A percentile compares a stretch with the other conserved stretches of the same genome.
Conservation (phyloP, 2,329 filamentous ascomycete species). For the Apiospora aurea region DNA sequence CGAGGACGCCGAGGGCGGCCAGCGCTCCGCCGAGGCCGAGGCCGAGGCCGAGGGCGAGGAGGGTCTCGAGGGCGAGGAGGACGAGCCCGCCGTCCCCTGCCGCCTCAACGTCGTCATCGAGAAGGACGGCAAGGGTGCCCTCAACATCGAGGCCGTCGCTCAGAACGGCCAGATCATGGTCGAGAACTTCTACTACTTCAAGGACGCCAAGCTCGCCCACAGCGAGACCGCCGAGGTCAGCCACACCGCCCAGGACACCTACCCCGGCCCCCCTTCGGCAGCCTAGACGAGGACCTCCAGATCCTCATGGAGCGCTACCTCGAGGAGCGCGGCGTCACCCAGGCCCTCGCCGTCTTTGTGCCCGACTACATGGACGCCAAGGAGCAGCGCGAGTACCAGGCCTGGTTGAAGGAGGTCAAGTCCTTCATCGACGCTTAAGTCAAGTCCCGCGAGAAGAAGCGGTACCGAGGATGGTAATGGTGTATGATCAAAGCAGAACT, state of each 20-base stretch:
- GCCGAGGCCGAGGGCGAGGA: constrained; percentile 59
- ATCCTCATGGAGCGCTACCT: constrained; percentile 90
- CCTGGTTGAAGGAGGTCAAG: constrained; percentile 90
- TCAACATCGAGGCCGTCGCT: constrained; percentile 85
- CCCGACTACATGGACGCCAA: constrained; percentile 97
- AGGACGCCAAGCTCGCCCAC: constrained; percentile 78
- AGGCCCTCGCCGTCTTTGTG: constrained; percentile 85
- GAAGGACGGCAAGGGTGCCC: constrained; percentile 83
- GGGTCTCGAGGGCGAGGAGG: constrained; percentile 57
- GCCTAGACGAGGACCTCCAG: constrained; percentile 95
- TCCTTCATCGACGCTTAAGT: constrained; percentile 76
- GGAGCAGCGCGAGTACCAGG: constrained; percentile 96
- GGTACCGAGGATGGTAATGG: neutral
- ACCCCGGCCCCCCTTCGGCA: constrained; percentile 93
- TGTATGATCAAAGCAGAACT: constrained; percentile 23
- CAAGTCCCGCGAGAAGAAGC: neutral
- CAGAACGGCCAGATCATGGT: constrained; percentile 87
- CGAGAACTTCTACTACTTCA: constrained; percentile 90
- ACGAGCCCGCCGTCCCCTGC: constrained; percentile 71
- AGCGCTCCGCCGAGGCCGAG: constrained; percentile 46
- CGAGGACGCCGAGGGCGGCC: constrained; percentile 52
- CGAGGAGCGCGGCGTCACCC: constrained; percentile 91
- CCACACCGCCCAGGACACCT: constrained; percentile 78
- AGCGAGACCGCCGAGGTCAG: constrained; percentile 77
- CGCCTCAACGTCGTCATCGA: constrained; percentile 87